Conservation (phyloP, 2,329 filamentous ascomycete species). For the Aspergillus proliferans region DNA sequence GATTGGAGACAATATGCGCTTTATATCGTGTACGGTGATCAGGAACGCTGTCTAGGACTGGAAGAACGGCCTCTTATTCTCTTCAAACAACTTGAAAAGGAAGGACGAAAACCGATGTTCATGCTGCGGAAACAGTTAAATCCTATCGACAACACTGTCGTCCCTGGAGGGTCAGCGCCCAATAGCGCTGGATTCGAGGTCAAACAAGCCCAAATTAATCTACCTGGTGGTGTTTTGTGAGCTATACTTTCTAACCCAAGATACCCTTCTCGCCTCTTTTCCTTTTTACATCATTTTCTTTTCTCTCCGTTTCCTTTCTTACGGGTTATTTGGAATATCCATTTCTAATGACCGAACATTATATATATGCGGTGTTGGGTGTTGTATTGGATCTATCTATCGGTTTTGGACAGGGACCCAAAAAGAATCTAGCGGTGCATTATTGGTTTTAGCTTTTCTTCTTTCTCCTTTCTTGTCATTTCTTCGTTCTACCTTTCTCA, state of each 20-base stretch:
- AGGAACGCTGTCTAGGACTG: slow-evolving; percentile 84
- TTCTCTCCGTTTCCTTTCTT: not conserved
- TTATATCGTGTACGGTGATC: slow-evolving; percentile 98
- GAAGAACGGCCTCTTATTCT: slow-evolving; percentile 92
- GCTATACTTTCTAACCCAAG: not conserved
- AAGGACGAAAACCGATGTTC: slow-evolving; percentile 98
- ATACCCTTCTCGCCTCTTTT: not conserved
- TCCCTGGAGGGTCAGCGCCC: slow-evolving; percentile 21
- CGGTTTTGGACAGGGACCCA: not conserved
- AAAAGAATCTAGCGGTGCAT: not conserved
- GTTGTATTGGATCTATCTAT: not conserved
- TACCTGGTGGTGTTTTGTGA: slow-evolving; percentile 29
- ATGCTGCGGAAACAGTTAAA: slow-evolving; percentile 74
- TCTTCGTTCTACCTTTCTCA: not conserved
- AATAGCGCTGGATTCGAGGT: slow-evolving; percentile 27
- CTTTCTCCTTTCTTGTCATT: not conserved
- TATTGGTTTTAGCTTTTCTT: not conserved
- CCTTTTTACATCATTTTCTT: not conserved
- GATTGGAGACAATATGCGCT: slow-evolving; percentile 96
- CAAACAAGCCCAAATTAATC: slow-evolving; percentile 25
- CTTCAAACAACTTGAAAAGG: slow-evolving; percentile 95
- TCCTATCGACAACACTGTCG: slow-evolving; percentile 33
- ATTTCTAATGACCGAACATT: not conserved
- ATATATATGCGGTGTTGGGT: slow-evolving; percentile 4
- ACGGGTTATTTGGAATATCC: not conserved